Base-by-base conservation (phyloP, 1,284 basidiomycete genomes). In the Leccinum huronense region DNA sequence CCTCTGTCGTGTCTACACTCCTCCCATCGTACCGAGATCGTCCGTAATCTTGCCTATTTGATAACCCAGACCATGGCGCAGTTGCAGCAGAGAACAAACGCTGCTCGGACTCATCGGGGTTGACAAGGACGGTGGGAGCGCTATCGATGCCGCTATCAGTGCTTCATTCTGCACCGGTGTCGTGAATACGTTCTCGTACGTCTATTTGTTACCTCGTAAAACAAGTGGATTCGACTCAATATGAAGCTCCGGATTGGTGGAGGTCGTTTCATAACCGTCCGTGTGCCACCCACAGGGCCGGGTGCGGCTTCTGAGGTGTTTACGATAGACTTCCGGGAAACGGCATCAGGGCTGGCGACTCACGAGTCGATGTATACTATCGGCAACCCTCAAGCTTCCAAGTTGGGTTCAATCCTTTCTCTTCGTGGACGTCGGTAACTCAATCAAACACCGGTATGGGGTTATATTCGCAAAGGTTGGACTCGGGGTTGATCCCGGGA, bases 211-310 rank as follows among this genome's bases (percentile, higher is more conserved):
- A 11, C 33, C 13, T 33, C 27, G 9, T 42, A 13, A 9, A 30
- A 55, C 38, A 27, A n/a, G 4, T 27, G n/a, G 11, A 40, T 14
- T 53, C 51, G 19, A 40, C 55, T 57, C 51, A 63, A 19, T 57
- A 45, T 58, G 7, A 42, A 92, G 91, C 5, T 89, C 90, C 14
- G 90, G 2, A 91, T 97, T 58, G 94, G 94, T 23, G 95, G 95
- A 1, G 95, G 94, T 33, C 95, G 95, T 0, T 95, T 96, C 74
- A 94, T 97, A 88, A 88, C 90, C 36, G 83, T 98, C 54, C 88
- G 94, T 27, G 80, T 95, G 8, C 93, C 95, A 6, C 82, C 85
- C 7, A 68, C 73, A 5, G 71, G 73, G 45, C 68, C 78, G 1
- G 79, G 79, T 51, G 76, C 71, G 2, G 70, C 76, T 31, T 89